phyloP scores from a whole-genome alignment of 495 filamentous ascomycete species.

The Poronia punctata region DNA sequence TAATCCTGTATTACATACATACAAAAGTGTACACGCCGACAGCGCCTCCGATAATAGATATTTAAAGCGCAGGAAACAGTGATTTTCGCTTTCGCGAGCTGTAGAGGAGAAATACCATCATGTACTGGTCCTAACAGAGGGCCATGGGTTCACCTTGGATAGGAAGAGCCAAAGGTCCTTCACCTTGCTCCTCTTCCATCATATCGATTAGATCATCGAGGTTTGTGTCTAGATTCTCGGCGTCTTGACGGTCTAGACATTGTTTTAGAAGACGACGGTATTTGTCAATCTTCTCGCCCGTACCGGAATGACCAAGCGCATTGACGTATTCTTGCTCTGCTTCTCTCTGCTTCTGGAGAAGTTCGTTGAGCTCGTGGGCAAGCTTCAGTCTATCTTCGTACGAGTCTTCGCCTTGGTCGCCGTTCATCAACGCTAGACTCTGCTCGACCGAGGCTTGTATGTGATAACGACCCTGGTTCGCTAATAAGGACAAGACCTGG shows the following conservation, averaged over 20 bases:
- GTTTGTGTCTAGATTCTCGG: conserved; percentile 39
- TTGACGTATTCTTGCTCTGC: conserved; percentile 42
- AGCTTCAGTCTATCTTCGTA: conserved; percentile 32
- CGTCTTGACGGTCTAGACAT: conserved; percentile 40
- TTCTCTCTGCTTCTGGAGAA: conserved; percentile 31
- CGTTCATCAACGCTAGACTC: conserved; percentile 29
- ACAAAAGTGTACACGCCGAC: too few species aligned
- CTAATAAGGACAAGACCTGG: conserved; percentile 32
- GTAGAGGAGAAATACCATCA: too few species aligned
- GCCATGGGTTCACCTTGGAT: conserved; percentile 22
- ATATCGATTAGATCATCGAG: conserved; percentile 43
- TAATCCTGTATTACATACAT: background rate
- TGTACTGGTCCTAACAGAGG: conserved; percentile 11
- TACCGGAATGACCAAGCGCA: conserved; percentile 37
- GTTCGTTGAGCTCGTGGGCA: conserved; percentile 30
- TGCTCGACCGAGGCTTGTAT: conserved; percentile 30
- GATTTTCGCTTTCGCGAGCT: too few species aligned
- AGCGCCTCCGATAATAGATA: too few species aligned
- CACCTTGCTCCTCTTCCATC: conserved; percentile 42
- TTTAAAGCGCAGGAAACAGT: background rate
- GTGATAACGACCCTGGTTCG: conserved; percentile 34
- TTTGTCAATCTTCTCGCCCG: conserved; percentile 42
- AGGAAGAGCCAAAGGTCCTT: conserved; percentile 10
- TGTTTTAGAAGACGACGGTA: conserved; percentile 38
- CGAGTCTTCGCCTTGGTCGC: conserved; percentile 23